These are phyloP conservation scores for Hanseniaspora vineae DNA, from an alignment of 805 yeast species.

Conservation along the genomic window DNA sequence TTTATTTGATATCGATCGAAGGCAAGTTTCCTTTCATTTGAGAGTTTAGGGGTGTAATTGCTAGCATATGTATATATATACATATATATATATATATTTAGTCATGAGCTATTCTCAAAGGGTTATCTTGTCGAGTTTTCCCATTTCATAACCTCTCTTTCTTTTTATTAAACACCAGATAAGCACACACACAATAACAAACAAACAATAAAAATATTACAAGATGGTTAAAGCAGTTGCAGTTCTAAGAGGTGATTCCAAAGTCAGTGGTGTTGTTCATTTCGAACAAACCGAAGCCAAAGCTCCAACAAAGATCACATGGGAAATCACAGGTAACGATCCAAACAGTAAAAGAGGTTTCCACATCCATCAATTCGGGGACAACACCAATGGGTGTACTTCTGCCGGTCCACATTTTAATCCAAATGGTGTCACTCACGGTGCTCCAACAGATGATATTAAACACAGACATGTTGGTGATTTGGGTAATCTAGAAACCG, in stretches of 20 bases:
- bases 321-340: conserved; percentile 83
- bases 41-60: too few relatives aligned
- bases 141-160: not conserved
- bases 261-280: conserved; percentile 73
- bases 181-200: not conserved
- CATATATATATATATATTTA: too few relatives aligned
- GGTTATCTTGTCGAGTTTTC: not conserved
- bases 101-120: too few relatives aligned
- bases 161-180: not conserved
- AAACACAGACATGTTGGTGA: conserved; percentile 50
- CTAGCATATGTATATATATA: too few relatives aligned
- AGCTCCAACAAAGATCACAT: conserved; percentile 74
- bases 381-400: conserved; percentile 92
- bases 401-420: conserved; percentile 97
- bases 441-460: conserved; percentile 61
- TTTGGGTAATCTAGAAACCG: conserved; percentile 87
- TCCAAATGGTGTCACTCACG: conserved; percentile 81
- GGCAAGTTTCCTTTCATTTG: too few relatives aligned
- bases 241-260: conserved; percentile 89
- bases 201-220: not conserved
- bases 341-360: conserved; percentile 87
- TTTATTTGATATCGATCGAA: too few relatives aligned
- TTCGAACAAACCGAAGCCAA: conserved; percentile 74
- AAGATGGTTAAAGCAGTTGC: conserved; percentile 53
- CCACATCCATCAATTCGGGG: conserved; percentile 98